Evolutionary conservation across 768 basidiomycete species (phyloP).

Genomic region (Fomitopsis pulvina): DNA sequence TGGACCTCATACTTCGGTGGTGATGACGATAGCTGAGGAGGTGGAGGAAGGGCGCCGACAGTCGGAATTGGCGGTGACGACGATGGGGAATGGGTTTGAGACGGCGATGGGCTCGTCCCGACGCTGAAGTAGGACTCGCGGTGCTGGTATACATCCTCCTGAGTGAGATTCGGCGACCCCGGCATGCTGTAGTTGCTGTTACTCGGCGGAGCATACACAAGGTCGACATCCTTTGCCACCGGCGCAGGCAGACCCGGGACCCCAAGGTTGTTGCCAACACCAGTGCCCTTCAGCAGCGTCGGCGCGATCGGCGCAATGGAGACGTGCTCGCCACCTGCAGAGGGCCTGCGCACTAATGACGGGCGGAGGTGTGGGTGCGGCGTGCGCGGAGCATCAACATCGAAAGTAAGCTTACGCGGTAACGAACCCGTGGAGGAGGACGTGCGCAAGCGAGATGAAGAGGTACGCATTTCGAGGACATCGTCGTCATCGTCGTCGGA

Average conservation of each 20-base stretch:
- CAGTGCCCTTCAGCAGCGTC: constrained; percentile 80
- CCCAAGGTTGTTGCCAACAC: constrained; percentile 35
- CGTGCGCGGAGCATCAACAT: background rate
- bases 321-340: constrained; percentile 43
- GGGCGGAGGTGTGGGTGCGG: constrained; percentile 19
- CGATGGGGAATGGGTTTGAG: constrained; percentile 11
- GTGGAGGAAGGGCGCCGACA: constrained; percentile 15
- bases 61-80: constrained; percentile 16
- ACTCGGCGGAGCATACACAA: constrained; percentile 63
- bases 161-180: constrained; percentile 15
- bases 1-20: background rate
- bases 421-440: constrained; percentile 32
- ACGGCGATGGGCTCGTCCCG: constrained; percentile 18
- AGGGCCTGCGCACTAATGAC: constrained; percentile 23
- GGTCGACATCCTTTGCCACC: constrained; percentile 39
- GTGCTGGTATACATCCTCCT: constrained; percentile 29
- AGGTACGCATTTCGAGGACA: constrained; percentile 57
- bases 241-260: constrained; percentile 13
- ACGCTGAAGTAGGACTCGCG: constrained; percentile 31
- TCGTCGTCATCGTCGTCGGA: constrained; percentile 40
- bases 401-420: constrained; percentile 13
- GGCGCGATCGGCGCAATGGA: constrained; percentile 73
- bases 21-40: constrained; percentile 10
- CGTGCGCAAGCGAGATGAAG: constrained; percentile 30
- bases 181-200: constrained; percentile 23